Conservation (phyloP, 768 basidiomycete genomes). For the Boletus rex-veris region DNA sequence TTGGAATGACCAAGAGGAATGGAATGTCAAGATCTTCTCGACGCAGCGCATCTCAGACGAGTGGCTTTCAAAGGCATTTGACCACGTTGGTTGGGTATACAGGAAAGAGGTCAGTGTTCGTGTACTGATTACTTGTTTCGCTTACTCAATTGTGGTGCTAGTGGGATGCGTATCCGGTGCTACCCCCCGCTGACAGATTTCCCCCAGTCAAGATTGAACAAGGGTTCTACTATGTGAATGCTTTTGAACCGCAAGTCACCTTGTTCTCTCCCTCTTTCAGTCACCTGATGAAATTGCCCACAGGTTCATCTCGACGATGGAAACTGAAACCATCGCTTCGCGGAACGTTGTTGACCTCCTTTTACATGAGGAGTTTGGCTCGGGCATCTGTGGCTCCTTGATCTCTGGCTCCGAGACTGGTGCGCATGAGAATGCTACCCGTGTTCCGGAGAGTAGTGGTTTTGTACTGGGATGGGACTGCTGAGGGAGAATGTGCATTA, state of each 20-base stretch:
- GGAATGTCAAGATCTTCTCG: constrained; percentile 89
- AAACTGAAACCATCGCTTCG: constrained; percentile 82
- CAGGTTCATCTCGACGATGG: constrained; percentile 90
- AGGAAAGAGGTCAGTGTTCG: constrained; percentile 61
- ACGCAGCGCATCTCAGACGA: constrained; percentile 58
- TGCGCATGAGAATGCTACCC: constrained; percentile 11
- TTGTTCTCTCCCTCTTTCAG: background rate
- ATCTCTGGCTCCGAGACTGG: constrained; percentile 26
- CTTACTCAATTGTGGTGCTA: constrained; percentile 27
- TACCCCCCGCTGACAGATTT: constrained; percentile 63
- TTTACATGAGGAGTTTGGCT: constrained; percentile 66
- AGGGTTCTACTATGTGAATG: constrained; percentile 88
- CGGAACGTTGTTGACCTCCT: constrained; percentile 82
- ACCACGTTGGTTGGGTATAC: constrained; percentile 73
- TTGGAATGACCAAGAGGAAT: constrained; percentile 37
- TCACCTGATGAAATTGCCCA: background rate
- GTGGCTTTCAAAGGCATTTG: constrained; percentile 68
- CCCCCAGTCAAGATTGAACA: constrained; percentile 75
- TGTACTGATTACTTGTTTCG: background rate
- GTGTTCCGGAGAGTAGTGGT: constrained; percentile 25
- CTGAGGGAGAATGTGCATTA: constrained; percentile 26
- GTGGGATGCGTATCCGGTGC: constrained; percentile 80
- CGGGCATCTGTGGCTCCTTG: constrained; percentile 61
- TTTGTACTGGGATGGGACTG: constrained; percentile 81
- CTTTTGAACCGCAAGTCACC: constrained; percentile 77